Base-by-base conservation (phyloP, 1,139 yeast genomes). In the Yamadazyma blattariae region DNA sequence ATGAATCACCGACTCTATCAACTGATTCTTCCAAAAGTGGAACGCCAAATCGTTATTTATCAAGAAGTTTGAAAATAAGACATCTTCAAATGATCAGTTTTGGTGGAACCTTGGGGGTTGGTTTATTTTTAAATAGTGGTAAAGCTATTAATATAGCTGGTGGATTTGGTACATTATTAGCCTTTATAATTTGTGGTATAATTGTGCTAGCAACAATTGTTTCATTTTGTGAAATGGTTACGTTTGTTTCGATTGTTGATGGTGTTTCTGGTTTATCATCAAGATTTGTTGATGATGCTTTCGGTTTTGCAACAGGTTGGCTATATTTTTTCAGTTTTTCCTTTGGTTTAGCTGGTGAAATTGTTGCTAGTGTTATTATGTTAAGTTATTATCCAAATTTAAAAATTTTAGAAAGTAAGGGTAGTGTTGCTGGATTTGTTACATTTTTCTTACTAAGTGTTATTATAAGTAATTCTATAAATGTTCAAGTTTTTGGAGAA, bases 91-190 rank as follows among this genome's bases (percentile, higher is more conserved):
- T 85, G 80, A 81, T 87, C 32, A 86, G 95, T 0, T 67, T 88
- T 29, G 92, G 94, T 2, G 94, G 92, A 1, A 83, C 92, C 0
- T 61, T 86, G 5, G 95, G 95, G 1, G 90, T 86, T n/a, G 95
- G 95, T 0, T 58, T 86, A 13, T 72, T 85, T 44, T 62, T 85
- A 28, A 82, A 84, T 33, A 73, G 86, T n/a, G 95, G 96, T 1
- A 82, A 82, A 46, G 85, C 89, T 1, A 70, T 88, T 34, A 72
- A 82, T 19, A 78, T 80, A 14, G 83, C 90, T 2, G 96, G 96
- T 2, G 95, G 96, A 0, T 63, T 87, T 38, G 96, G 96, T 0
- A 76, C 89, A 2, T 56, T 86, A 8, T 51, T 88, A 3, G 95
- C 95, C 2, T 87, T 79, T 51, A 41, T 71, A 0, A 59, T 86